Evolutionary conservation across 176 grass and related monocot genomes (phyloP).

Genomic region (Puccinellia tenuiflora): DNA sequence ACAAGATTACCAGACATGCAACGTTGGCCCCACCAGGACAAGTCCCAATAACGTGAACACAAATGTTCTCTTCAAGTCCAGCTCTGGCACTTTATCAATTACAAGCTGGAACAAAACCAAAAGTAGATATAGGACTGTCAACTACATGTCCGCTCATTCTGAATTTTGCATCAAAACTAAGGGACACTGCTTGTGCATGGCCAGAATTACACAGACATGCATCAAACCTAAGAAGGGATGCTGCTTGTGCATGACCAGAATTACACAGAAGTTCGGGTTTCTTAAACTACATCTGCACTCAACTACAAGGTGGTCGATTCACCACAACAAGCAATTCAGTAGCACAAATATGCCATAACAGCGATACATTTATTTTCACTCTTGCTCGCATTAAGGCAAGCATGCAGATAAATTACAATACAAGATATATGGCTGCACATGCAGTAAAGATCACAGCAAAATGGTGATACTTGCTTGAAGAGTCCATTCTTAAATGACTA

Average conservation of each 20-base stretch:
- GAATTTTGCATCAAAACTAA: not conserved
- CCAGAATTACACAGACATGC: no score
- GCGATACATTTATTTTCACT: not conserved
- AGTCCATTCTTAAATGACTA: not conserved
- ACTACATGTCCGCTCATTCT: not conserved
- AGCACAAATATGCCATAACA: not conserved
- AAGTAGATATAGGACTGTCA: not conserved
- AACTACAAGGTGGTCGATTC: not conserved
- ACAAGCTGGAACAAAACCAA: constrained; percentile 43
- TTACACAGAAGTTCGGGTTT: not conserved
- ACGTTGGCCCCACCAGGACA: constrained; percentile 61
- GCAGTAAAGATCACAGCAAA: not conserved
- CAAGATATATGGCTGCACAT: not conserved
- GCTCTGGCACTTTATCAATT: constrained; percentile 53
- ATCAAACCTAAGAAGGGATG: not conserved
- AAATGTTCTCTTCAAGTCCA: constrained; percentile 80
- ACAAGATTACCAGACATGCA: constrained; percentile 76
- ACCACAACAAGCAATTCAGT: not conserved
- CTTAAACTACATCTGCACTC: not conserved
- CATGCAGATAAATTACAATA: not conserved
- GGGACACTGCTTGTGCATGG: no score
- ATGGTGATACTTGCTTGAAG: not conserved
- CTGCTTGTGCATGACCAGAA: not conserved
- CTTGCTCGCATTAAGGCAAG: not conserved
- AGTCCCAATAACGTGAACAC: constrained; percentile 86